Evolutionary conservation across 2,329 filamentous ascomycete species (phyloP).

Genomic region (Colletotrichum godetiae): DNA sequence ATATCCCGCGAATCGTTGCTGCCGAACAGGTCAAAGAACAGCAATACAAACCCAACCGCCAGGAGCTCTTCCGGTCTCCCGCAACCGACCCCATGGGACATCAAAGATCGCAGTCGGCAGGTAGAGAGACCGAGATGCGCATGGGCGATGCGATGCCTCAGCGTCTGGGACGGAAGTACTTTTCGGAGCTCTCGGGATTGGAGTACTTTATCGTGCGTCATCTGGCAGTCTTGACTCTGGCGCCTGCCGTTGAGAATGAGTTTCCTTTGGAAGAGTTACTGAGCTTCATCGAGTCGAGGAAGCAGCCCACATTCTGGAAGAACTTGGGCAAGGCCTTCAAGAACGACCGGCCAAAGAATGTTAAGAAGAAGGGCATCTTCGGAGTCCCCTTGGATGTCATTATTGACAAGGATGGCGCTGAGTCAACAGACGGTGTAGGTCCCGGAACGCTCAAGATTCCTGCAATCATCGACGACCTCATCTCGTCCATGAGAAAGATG

Average conservation of each 20-base stretch:
- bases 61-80: slow-evolving; percentile 70
- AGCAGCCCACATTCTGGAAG: slow-evolving; percentile 93
- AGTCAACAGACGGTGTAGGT: slow-evolving; percentile 97
- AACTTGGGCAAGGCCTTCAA: slow-evolving; percentile 98
- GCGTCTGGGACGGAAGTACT: slow-evolving; percentile 80
- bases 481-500: slow-evolving; percentile 97
- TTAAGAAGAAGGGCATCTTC: slow-evolving; percentile 95
- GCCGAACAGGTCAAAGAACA: slow-evolving; percentile 90
- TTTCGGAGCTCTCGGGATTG: slow-evolving; percentile 92
- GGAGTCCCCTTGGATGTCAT: slow-evolving; percentile 89
- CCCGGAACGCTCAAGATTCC: slow-evolving; percentile 91
- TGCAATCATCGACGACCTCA: slow-evolving; percentile 92
- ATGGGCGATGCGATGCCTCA: slow-evolving; percentile 64
- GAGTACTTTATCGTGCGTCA: slow-evolving; percentile 99
- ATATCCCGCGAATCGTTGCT: slow-evolving; percentile 95
- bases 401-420: slow-evolving; percentile 92
- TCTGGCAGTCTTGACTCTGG: slow-evolving; percentile 93
- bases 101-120: slow-evolving; percentile 69
- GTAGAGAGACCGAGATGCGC: slow-evolving; percentile 63
- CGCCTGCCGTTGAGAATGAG: slow-evolving; percentile 87
- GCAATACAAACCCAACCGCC: slow-evolving; percentile 81
- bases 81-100: slow-evolving; percentile 72
- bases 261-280: slow-evolving; percentile 96
- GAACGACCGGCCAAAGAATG: slow-evolving; percentile 79
- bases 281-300: slow-evolving; percentile 91